phyloP scores from a whole-genome alignment of 306 rosid genomes.

The Dalbergia cultrata region DNA sequence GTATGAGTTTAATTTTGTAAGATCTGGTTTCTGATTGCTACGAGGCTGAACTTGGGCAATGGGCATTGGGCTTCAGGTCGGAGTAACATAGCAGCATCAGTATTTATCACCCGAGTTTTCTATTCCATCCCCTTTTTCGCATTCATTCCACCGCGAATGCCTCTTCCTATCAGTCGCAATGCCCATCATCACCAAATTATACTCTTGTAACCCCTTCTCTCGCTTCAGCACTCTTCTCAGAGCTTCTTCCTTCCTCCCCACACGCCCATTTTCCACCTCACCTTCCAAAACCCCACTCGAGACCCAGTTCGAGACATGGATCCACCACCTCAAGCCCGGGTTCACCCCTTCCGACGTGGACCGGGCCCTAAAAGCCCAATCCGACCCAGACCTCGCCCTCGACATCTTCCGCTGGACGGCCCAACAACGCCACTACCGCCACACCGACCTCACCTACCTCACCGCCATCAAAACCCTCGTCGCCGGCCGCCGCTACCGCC shows the following conservation, averaged over 20 bases:
- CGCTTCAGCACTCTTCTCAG: conserved; percentile 13
- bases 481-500: conserved; percentile 61
- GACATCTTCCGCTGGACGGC: conserved; percentile 98
- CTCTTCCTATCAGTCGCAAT: not conserved
- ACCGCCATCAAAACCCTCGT: conserved; percentile 68
- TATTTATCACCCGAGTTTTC: no score
- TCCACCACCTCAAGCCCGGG: conserved; percentile 82
- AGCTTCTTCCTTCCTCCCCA: not conserved
- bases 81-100: no score
- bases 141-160: no score
- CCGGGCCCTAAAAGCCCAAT: conserved; percentile 70
- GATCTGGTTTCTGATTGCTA: no score
- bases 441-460: conserved; percentile 70
- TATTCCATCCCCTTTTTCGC: no score
- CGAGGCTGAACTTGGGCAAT: no score
- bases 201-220: not conserved
- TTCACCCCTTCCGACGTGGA: conserved; percentile 73
- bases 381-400: conserved; percentile 89
- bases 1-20: no score
- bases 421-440: conserved; percentile 83
- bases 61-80: no score
- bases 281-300: conserved; percentile 75
- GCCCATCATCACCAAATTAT: conserved; percentile 7
- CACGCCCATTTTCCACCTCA: conserved; percentile 42
- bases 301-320: conserved; percentile 86